These are phyloP conservation scores for Tricholoma flavovirens DNA, from an alignment of 768 basidiomycete genomes.

Conservation along the genomic window DNA sequence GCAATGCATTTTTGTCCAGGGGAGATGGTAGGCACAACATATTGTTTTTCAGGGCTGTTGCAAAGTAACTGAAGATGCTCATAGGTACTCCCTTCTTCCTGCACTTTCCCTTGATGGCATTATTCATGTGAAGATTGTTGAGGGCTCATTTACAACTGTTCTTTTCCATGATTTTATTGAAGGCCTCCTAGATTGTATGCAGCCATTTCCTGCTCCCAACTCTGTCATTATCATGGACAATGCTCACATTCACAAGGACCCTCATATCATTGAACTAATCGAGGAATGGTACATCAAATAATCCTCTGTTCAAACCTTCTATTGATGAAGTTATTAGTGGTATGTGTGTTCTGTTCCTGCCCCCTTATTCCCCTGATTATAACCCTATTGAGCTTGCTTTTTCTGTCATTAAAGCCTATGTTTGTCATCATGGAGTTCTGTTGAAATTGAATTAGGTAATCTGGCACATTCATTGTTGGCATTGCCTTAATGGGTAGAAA, in stretches of 20 bases:
- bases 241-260: too few relatives aligned
- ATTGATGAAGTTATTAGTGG: slow-evolving; percentile 8
- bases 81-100: too few relatives aligned
- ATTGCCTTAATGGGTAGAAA: too few relatives aligned
- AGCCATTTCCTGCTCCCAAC: too few relatives aligned
- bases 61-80: neutral
- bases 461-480: too few relatives aligned
- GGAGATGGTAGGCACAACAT: slow-evolving; percentile 12
- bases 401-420: slow-evolving; percentile 19
- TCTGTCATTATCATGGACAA: too few relatives aligned
- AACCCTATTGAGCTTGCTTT: too few relatives aligned
- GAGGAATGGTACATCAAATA: neutral
- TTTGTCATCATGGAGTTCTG: too few relatives aligned
- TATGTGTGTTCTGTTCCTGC: slow-evolving; percentile 7
- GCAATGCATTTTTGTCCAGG: slow-evolving; percentile 21
- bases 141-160: slow-evolving; percentile 4
- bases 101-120: too few relatives aligned
- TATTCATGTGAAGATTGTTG: slow-evolving; percentile 4
- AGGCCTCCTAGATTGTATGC: slow-evolving; percentile 9
- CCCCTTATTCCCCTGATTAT: slow-evolving; percentile 30
- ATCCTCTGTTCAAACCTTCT: too few relatives aligned
- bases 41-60: neutral
- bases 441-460: too few relatives aligned
- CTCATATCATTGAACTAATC: slow-evolving; percentile 12
- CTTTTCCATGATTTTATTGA: slow-evolving; percentile 6